A percentile compares a stretch with the other conserved stretches of the same genome.
phyloP scores from a whole-genome alignment of 2,329 filamentous ascomycete genomes.

The Aspergillus brunneoviolaceus region DNA sequence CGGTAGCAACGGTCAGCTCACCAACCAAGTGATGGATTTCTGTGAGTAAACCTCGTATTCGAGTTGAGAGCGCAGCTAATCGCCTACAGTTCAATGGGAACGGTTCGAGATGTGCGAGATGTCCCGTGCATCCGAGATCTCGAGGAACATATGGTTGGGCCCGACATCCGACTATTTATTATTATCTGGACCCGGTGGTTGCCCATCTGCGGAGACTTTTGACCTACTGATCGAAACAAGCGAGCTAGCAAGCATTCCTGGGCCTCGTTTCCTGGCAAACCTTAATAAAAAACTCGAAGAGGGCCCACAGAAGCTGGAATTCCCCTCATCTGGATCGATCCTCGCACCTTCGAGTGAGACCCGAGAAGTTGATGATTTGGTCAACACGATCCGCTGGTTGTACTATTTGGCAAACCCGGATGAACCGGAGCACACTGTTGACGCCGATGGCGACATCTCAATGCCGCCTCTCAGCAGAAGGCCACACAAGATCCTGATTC shows the following conservation, averaged over 20 bases:
- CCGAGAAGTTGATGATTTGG: constrained; percentile 75
- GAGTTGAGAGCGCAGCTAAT: background rate
- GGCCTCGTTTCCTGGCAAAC: constrained; percentile 63
- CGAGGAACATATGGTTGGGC: constrained; percentile 85
- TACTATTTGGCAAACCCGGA: constrained; percentile 73
- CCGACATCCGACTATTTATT: constrained; percentile 72
- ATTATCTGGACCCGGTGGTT: constrained; percentile 37
- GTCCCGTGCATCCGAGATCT: constrained; percentile 86
- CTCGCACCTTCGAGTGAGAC: constrained; percentile 81
- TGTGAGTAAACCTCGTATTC: constrained; percentile 47
- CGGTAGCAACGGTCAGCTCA: constrained; percentile 68
- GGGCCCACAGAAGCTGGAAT: constrained; percentile 65
- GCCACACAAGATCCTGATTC: constrained; percentile 75
- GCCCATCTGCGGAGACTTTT: constrained; percentile 59
- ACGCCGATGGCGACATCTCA: constrained; percentile 57
- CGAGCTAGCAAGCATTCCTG: constrained; percentile 75
- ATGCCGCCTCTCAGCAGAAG: constrained; percentile 47
- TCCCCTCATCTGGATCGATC: constrained; percentile 92
- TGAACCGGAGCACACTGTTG: constrained; percentile 38
- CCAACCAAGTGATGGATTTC: constrained; percentile 81
- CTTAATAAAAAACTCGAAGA: constrained; percentile 59
- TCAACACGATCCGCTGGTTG: constrained; percentile 88
- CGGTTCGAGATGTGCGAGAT: constrained; percentile 89
- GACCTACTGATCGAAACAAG: constrained; percentile 87
- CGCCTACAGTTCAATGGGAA: constrained; percentile 68